Evolutionary conservation across 1,284 basidiomycete species (phyloP).

Genomic region (Ceratorhiza oryzae-sativae): DNA sequence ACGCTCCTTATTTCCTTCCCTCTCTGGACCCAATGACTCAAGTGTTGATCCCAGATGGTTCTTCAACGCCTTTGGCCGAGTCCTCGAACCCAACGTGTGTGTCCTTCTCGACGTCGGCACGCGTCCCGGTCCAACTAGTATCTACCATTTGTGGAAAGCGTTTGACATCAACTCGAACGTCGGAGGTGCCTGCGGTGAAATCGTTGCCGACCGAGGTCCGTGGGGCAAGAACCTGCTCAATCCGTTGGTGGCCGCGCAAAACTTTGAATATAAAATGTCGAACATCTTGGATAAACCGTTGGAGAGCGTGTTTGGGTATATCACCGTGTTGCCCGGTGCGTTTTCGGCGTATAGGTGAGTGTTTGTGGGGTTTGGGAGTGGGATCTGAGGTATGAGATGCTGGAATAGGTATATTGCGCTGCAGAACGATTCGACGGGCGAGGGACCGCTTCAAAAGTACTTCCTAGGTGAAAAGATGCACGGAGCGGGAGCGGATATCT

Average conservation of each 20-base stretch:
- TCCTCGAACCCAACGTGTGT: conserved; percentile 84
- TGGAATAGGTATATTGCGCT: conserved; percentile 75
- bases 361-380: background rate
- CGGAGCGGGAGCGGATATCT: conserved; percentile 85
- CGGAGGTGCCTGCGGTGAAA: conserved; percentile 97
- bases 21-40: background rate
- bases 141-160: conserved; percentile 97
- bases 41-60: conserved; percentile 79
- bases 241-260: conserved; percentile 67
- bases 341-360: conserved; percentile 82
- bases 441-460: conserved; percentile 92
- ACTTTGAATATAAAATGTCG: conserved; percentile 90
- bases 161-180: conserved; percentile 97
- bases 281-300: conserved; percentile 92
- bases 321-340: conserved; percentile 90
- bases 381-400: background rate
- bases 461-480: conserved; percentile 95
- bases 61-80: conserved; percentile 84
- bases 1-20: background rate
- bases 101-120: conserved; percentile 95
- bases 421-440: conserved; percentile 81
- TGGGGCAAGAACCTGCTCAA: conserved; percentile 79
- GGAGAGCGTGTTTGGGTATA: conserved; percentile 80
- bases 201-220: conserved; percentile 89
- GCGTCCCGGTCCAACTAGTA: conserved; percentile 84